Evolutionary conservation across 2,329 filamentous ascomycete genomes (phyloP).

Genomic region (Trichoderma asperellum): DNA sequence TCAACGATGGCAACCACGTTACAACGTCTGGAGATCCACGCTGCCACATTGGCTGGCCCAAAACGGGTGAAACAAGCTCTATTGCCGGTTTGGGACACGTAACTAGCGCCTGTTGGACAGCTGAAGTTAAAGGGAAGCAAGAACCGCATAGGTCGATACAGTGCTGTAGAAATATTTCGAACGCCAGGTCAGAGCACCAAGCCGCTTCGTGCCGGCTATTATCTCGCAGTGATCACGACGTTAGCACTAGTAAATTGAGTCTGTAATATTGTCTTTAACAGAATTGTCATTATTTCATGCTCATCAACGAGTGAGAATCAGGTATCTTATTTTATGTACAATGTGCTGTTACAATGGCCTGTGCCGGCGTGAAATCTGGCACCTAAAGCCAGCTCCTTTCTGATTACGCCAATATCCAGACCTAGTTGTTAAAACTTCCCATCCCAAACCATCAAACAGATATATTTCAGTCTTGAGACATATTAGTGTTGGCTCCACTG

Average conservation of each 20-base stretch:
- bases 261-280: background rate
- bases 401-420: constrained; percentile 14
- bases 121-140: background rate
- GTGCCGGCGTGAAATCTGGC: constrained; percentile 31
- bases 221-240: background rate
- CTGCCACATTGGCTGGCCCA: background rate
- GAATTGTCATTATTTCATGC: constrained; percentile 30
- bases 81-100: constrained; percentile 8
- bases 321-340: constrained; percentile 33
- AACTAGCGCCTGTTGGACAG: background rate
- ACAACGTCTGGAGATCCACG: background rate
- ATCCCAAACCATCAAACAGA: background rate
- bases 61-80: background rate
- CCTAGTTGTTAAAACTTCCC: background rate
- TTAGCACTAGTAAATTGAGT: background rate
- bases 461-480: background rate
- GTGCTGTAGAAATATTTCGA: constrained; percentile 1
- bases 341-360: constrained; percentile 40
- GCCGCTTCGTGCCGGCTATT: background rate
- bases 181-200: background rate
- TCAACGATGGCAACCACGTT: constrained; percentile 1
- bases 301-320: constrained; percentile 19
- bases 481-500: constrained; percentile 94
- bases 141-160: too few species aligned
- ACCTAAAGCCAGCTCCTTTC: constrained; percentile 29